A percentile compares a stretch with the other conserved stretches of the same genome.
Conservation (phyloP, 805 yeast species). For the Ogataea trehalophila region DNA sequence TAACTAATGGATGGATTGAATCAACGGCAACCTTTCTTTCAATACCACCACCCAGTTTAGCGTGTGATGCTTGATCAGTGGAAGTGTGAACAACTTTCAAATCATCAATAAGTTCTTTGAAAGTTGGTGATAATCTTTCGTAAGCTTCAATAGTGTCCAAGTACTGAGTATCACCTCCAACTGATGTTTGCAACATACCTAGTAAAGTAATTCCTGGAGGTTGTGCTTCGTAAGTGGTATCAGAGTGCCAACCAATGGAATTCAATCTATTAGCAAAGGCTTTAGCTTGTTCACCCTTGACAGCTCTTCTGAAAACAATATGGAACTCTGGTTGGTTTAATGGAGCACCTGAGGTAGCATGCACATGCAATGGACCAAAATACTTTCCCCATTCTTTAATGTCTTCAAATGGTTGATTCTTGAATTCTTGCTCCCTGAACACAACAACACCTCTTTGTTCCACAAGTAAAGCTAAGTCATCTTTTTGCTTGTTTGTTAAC, state of each 20-base stretch:
- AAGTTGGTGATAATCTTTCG: constrained; percentile 57
- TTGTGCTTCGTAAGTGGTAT: constrained; percentile 65
- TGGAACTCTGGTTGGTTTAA: constrained; percentile 53
- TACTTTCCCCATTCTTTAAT: constrained; percentile 49
- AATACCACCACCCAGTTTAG: constrained; percentile 49
- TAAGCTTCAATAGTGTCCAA: constrained; percentile 64
- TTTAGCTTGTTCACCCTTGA: constrained; percentile 31
- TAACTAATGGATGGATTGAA: constrained; percentile 57
- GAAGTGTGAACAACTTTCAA: constrained; percentile 64
- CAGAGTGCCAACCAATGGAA: constrained; percentile 59
- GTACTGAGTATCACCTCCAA: constrained; percentile 72
- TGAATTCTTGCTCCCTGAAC: constrained; percentile 62
- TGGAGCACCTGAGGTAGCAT: constrained; percentile 71
- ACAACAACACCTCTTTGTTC: constrained; percentile 68
- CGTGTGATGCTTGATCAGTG: constrained; percentile 57
- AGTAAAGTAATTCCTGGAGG: constrained; percentile 69
- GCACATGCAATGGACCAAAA: constrained; percentile 67
- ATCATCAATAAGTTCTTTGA: constrained; percentile 51
- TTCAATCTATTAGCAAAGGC: constrained; percentile 32
- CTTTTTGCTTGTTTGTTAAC: constrained; percentile 50
- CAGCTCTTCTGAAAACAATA: constrained; percentile 47
- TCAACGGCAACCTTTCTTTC: constrained; percentile 59
- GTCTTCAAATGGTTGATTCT: constrained; percentile 44
- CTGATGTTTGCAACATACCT: constrained; percentile 43
- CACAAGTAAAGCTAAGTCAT: constrained; percentile 62